Evolutionary conservation across 768 basidiomycete genomes (phyloP).

Genomic region (Kockovaella imperatae): DNA sequence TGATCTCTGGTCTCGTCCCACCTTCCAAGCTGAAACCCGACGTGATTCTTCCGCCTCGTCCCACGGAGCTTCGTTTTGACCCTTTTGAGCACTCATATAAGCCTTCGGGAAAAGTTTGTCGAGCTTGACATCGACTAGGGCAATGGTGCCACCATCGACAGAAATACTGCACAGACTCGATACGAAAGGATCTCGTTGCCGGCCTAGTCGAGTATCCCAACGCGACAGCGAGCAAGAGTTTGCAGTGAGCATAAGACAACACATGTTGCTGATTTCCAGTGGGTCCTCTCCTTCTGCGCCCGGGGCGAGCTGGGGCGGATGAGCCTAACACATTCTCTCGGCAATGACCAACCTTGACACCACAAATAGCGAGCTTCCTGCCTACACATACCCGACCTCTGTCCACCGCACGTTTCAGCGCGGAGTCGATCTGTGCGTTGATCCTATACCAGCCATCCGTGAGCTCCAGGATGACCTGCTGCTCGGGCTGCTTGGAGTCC

Average conservation of each 20-base stretch:
- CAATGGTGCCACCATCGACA: constrained; percentile 68
- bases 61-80: constrained; percentile 55
- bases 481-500: constrained; percentile 45
- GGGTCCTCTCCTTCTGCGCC: constrained; percentile 72
- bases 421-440: constrained; percentile 64
- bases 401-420: constrained; percentile 62
- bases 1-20: constrained; percentile 36
- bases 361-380: constrained; percentile 70
- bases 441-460: constrained; percentile 96
- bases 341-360: constrained; percentile 59
- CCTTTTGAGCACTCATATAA: constrained; percentile 63
- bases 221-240: constrained; percentile 79
- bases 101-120: constrained; percentile 68
- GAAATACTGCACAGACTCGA: constrained; percentile 72
- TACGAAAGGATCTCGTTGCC: constrained; percentile 57
- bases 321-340: background rate
- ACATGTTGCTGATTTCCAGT: constrained; percentile 66
- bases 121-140: constrained; percentile 66
- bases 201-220: constrained; percentile 86
- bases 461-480: constrained; percentile 67
- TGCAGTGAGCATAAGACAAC: constrained; percentile 61
- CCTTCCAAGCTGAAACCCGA: constrained; percentile 63
- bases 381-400: constrained; percentile 65
- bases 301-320: constrained; percentile 57
- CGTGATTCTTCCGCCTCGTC: constrained; percentile 62